Evolutionary conservation across 768 basidiomycete genomes (phyloP).

Genomic region (Nidularia pulvinata): DNA sequence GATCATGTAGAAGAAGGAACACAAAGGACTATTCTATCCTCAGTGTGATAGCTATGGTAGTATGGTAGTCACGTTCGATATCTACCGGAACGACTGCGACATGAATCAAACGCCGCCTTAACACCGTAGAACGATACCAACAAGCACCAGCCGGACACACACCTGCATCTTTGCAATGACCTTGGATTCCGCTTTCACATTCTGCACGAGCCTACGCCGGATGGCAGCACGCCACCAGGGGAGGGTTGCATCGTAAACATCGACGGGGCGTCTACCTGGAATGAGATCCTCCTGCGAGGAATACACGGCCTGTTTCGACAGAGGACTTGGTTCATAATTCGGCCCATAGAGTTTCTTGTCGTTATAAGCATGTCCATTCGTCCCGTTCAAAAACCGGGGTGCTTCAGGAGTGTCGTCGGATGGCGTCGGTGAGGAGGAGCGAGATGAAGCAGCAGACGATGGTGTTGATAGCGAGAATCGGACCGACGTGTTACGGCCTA

Average conservation of each 20-base stretch:
- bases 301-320: conserved; percentile 12
- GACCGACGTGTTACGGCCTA: no score
- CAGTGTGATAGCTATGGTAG: background rate
- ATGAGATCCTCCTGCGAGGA: conserved; percentile 6
- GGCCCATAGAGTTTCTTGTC: no score
- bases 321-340: background rate
- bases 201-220: conserved; percentile 49
- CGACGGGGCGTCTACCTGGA: conserved; percentile 31
- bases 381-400: conserved; percentile 8
- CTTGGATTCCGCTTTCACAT: conserved; percentile 57
- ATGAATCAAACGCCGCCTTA: background rate
- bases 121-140: no score
- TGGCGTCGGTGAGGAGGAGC: conserved; percentile 27
- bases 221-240: conserved; percentile 66
- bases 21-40: background rate
- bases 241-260: conserved; percentile 66
- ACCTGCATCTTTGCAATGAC: conserved; percentile 73
- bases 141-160: no score
- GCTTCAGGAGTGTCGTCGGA: conserved; percentile 10
- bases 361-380: conserved; percentile 5
- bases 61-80: background rate
- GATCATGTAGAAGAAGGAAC: background rate
- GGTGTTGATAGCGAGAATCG: conserved; percentile 27
- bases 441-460: conserved; percentile 27
- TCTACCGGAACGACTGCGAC: background rate